Conservation (phyloP, 2,329 filamentous ascomycete genomes). For the Lecanicillium sp. region DNA sequence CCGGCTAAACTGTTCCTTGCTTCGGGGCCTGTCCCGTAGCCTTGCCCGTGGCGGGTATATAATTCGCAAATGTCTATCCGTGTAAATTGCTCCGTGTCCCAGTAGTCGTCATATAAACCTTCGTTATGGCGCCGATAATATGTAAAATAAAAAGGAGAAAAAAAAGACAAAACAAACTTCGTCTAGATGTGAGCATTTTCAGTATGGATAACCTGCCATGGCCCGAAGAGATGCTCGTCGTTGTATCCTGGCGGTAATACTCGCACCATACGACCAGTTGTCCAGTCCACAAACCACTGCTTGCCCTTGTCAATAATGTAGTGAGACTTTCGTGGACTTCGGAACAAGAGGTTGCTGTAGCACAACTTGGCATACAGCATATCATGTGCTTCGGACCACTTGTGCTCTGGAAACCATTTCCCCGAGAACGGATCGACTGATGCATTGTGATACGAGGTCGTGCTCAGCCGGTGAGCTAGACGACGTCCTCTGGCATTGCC, state of each 20-base stretch:
- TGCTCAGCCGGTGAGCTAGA: conserved; percentile 31
- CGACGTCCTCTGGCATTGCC: conserved; percentile 11
- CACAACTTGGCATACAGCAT: conserved; percentile 52
- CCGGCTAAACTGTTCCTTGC: too few relatives aligned
- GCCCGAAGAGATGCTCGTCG: conserved; percentile 38
- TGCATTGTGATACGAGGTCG: conserved; percentile 35
- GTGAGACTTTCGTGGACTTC: conserved; percentile 49
- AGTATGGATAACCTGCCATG: conserved; percentile 41
- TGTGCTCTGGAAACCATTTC: conserved; percentile 49
- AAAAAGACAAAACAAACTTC: background rate
- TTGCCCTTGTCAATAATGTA: conserved; percentile 49
- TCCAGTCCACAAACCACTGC: conserved; percentile 53
- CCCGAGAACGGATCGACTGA: conserved; percentile 38
- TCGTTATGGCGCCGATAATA: background rate
- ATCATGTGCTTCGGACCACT: conserved; percentile 48
- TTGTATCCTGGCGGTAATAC: conserved; percentile 47
- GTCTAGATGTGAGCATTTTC: conserved; percentile 38
- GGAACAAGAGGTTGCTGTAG: conserved; percentile 48
- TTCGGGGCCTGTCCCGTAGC: too few relatives aligned
- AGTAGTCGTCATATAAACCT: conserved; percentile 4
- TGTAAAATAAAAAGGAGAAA: background rate
- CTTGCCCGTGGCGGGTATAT: conserved; percentile 1
- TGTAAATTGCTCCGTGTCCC: background rate
- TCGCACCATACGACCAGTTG: conserved; percentile 44
- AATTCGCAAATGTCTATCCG: conserved; percentile 1